These are phyloP conservation scores for Auricularia sp. DNA, from an alignment of 768 basidiomycete genomes.

Conservation along the genomic window DNA sequence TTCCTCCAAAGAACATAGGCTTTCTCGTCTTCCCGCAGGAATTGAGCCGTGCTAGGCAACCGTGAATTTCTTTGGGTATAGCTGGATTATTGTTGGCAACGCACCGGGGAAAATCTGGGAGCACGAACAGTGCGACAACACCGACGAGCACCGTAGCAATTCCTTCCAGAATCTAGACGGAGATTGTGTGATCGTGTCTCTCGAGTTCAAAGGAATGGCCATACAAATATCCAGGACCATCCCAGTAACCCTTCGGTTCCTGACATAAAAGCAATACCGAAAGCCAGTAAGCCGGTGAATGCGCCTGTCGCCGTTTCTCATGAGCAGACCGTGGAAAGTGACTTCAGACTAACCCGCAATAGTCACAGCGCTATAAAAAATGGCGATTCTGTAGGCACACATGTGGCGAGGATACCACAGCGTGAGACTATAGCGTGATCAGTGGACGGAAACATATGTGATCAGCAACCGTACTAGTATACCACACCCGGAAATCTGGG, in stretches of 20 bases:
- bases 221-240: constrained; percentile 60
- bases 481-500: constrained; percentile 53
- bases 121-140: constrained; percentile 29
- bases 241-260: constrained; percentile 36
- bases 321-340: too few species aligned
- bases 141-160: constrained; percentile 49
- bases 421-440: constrained; percentile 34
- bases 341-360: constrained; percentile 32
- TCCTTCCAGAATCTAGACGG: constrained; percentile 50
- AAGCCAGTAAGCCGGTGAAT: constrained; percentile 52
- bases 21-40: constrained; percentile 53
- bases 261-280: constrained; percentile 43
- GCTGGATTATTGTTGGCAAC: background rate
- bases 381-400: constrained; percentile 47
- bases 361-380: constrained; percentile 59
- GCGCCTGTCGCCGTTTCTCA: constrained; percentile 33
- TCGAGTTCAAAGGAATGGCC: background rate
- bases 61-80: constrained; percentile 21
- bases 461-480: constrained; percentile 44
- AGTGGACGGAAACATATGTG: background rate
- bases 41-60: constrained; percentile 44
- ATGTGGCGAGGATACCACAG: constrained; percentile 60
- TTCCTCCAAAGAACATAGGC: constrained; percentile 45
- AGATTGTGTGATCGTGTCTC: background rate
- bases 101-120: background rate